phyloP scores from a whole-genome alignment of 75 land plant species.

The Cupressus sempervirens region DNA sequence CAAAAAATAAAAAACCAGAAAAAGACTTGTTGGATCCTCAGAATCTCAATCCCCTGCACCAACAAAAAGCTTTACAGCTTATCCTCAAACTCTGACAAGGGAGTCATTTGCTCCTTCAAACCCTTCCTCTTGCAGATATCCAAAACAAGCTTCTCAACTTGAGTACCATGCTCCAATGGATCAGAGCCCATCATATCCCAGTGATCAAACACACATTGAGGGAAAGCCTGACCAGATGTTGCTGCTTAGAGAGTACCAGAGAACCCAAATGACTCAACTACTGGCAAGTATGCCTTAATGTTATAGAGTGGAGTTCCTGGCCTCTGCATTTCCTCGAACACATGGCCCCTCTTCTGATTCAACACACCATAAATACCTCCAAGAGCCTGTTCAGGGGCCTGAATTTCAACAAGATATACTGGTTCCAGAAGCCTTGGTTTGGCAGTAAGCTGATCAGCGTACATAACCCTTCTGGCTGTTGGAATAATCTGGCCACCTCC shows the following conservation, averaged over 20 bases:
- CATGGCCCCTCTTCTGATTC: slow-evolving; percentile 57
- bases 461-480: slow-evolving; percentile 51
- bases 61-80: slow-evolving; percentile 26
- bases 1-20: too few species aligned
- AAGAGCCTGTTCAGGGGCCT: slow-evolving; percentile 58
- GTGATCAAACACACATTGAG: slow-evolving; percentile 40
- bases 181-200: slow-evolving; percentile 59
- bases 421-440: slow-evolving; percentile 61
- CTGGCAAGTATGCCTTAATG: slow-evolving; percentile 42
- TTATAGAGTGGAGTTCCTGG: slow-evolving; percentile 49
- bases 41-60: too few species aligned
- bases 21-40: too few species aligned
- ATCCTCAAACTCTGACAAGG: slow-evolving; percentile 59
- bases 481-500: slow-evolving; percentile 65
- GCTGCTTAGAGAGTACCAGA: slow-evolving; percentile 33
- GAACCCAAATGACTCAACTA: slow-evolving; percentile 43
- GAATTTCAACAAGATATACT: slow-evolving; percentile 57
- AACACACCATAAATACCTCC: slow-evolving; percentile 56
- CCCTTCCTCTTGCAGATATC: slow-evolving; percentile 69
- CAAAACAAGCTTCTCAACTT: slow-evolving; percentile 35
- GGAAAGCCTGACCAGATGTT: slow-evolving; percentile 46
- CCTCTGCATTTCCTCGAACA: slow-evolving; percentile 58
- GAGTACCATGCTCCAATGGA: slow-evolving; percentile 41
- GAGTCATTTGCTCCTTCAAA: slow-evolving; percentile 62
- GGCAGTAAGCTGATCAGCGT: slow-evolving; percentile 55